Conservation (phyloP, 2,329 filamentous ascomycete species). For the Bipolaris sorokiniana region DNA sequence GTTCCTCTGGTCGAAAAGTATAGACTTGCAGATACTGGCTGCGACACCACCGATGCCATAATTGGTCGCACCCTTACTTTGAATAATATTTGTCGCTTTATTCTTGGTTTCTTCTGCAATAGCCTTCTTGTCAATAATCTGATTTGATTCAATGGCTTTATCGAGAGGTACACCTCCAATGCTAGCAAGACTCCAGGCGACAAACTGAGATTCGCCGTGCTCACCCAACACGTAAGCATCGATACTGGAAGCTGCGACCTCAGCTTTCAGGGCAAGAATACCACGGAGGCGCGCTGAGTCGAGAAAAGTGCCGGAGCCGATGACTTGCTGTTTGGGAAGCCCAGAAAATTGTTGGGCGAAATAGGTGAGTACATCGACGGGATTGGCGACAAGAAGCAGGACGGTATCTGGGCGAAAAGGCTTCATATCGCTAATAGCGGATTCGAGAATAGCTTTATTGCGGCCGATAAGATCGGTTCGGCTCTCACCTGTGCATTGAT, state of each 20-base stretch:
- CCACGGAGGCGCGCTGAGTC: constrained; percentile 28
- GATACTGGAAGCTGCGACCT: constrained; percentile 19
- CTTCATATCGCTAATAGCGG: constrained; percentile 29
- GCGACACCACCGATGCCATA: constrained; percentile 30
- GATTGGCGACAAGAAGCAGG: constrained; percentile 30
- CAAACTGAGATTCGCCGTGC: constrained; percentile 27
- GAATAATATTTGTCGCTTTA: constrained; percentile 23
- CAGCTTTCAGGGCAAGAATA: constrained; percentile 16
- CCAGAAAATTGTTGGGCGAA: constrained; percentile 25
- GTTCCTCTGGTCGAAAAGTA: constrained; percentile 22
- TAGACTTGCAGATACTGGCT: constrained; percentile 24
- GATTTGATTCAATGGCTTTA: not conserved
- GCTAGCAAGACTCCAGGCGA: constrained; percentile 21
- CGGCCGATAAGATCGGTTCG: constrained; percentile 29
- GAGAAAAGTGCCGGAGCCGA: constrained; percentile 31
- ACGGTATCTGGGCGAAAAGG: constrained; percentile 24
- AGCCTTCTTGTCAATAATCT: constrained; percentile 7
- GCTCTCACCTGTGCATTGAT: constrained; percentile 19
- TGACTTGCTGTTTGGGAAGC: constrained; percentile 22
- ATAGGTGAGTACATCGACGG: constrained; percentile 30
- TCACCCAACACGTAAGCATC: constrained; percentile 30
- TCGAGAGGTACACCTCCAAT: constrained; percentile 21
- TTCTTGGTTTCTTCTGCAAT: constrained; percentile 24
- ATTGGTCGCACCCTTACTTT: constrained; percentile 30
- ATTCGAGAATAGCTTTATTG: constrained; percentile 31